These are phyloP conservation scores for Epichloe sp. DNA, from an alignment of 2,329 filamentous ascomycete genomes.

Conservation along the genomic window DNA sequence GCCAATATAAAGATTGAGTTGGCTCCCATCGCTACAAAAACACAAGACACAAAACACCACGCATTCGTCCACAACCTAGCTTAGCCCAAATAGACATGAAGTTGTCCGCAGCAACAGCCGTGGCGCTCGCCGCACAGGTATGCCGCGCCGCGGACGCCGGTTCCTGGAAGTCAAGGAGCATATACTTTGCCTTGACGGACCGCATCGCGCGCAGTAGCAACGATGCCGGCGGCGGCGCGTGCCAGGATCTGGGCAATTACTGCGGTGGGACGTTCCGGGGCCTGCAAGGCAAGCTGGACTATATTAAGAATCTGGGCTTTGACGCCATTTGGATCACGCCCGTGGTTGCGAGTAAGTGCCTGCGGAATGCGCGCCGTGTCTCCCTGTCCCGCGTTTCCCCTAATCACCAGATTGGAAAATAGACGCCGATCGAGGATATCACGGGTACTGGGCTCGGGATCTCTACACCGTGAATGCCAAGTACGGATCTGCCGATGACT, in stretches of 20 bases:
- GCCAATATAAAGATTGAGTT: too few species aligned
- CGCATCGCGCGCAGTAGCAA: conserved; percentile 34
- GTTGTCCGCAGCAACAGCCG: not conserved
- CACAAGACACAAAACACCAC: not conserved
- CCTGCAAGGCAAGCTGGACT: conserved; percentile 45
- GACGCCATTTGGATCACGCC: conserved; percentile 47
- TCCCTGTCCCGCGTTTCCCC: not conserved
- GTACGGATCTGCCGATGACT: conserved; percentile 45
- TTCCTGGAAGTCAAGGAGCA: conserved; percentile 39
- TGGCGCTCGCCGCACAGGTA: not conserved
- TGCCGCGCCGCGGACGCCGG: conserved; percentile 19
- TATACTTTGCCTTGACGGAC: conserved; percentile 47
- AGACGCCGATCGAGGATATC: conserved; percentile 32
- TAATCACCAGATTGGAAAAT: not conserved
- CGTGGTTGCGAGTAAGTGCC: conserved; percentile 30
- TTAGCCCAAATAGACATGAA: not conserved
- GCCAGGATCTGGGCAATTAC: conserved; percentile 31
- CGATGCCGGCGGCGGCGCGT: conserved; percentile 30
- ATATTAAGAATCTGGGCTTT: conserved; percentile 49
- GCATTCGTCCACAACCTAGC: not conserved
- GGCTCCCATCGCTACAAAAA: too few species aligned
- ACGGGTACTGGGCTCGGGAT: conserved; percentile 42
- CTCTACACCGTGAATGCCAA: conserved; percentile 40
- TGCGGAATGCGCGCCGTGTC: too few species aligned
- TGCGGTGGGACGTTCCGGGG: conserved; percentile 50